These are phyloP conservation scores for Mycena olivaceomarginata DNA, from an alignment of 768 basidiomycete species.

Conservation along the genomic window DNA sequence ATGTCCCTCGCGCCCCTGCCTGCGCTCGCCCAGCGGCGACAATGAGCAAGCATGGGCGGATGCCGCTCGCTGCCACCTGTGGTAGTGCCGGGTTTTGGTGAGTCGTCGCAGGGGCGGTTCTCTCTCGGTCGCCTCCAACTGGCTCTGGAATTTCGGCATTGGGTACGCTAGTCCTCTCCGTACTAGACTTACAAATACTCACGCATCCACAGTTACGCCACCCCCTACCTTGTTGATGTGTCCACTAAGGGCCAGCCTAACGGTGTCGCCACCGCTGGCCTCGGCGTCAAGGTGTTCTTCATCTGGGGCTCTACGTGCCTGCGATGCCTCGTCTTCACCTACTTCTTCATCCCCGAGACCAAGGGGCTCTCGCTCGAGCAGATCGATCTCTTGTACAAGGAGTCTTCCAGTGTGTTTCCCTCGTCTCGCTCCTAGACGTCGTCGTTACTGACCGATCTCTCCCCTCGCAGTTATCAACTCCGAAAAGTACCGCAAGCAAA, in stretches of 20 bases:
- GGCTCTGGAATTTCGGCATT: slow-evolving; percentile 88
- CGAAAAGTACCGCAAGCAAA: slow-evolving; percentile 24
- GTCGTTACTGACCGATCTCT: background rate
- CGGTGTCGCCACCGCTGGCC: slow-evolving; percentile 66
- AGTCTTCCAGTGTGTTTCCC: slow-evolving; percentile 49
- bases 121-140: slow-evolving; percentile 78
- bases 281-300: slow-evolving; percentile 89
- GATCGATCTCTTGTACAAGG: slow-evolving; percentile 86
- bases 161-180: slow-evolving; percentile 55
- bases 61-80: no score
- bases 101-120: slow-evolving; percentile 89
- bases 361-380: slow-evolving; percentile 92
- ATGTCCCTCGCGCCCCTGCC: no score
- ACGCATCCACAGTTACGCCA: slow-evolving; percentile 49
- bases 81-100: no score
- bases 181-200: no score
- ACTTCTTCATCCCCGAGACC: slow-evolving; percentile 88
- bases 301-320: slow-evolving; percentile 85
- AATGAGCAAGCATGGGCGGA: no score
- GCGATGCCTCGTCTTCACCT: slow-evolving; percentile 85
- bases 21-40: no score
- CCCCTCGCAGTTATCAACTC: slow-evolving; percentile 26
- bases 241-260: slow-evolving; percentile 45
- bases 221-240: slow-evolving; percentile 76
- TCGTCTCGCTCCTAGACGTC: background rate